Evolutionary conservation across 1,284 basidiomycete genomes (phyloP).

Genomic region (Ustilago hordei): DNA sequence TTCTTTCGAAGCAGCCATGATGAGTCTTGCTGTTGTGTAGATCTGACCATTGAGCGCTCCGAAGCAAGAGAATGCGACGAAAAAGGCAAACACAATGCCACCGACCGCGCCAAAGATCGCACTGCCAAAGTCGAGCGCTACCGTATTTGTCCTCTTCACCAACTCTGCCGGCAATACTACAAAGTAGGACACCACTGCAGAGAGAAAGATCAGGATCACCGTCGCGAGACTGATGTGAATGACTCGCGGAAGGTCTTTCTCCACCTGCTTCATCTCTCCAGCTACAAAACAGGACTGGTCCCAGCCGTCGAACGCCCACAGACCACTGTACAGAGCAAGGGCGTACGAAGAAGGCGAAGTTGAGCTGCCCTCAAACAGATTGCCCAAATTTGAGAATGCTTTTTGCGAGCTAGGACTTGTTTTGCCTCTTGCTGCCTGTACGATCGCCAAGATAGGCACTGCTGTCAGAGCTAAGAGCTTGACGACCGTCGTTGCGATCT

Average conservation of each 20-base stretch:
- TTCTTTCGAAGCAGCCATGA: conserved; percentile 89
- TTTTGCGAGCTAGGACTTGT: conserved; percentile 44
- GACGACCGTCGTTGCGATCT: conserved; percentile 85
- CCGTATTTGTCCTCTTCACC: conserved; percentile 78
- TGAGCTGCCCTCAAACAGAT: conserved; percentile 80
- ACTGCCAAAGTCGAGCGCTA: conserved; percentile 89
- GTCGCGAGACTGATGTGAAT: conserved; percentile 88
- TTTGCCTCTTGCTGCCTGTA: conserved; percentile 78
- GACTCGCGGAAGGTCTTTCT: conserved; percentile 87
- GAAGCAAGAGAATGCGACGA: conserved; percentile 89
- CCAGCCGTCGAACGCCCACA: conserved; percentile 98
- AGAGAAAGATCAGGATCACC: conserved; percentile 82
- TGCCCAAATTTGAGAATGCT: conserved; percentile 51
- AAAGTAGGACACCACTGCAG: conserved; percentile 91
- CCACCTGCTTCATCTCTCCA: conserved; percentile 87
- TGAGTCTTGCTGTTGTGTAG: conserved; percentile 76
- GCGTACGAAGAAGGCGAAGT: conserved; percentile 86
- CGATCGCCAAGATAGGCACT: conserved; percentile 79
- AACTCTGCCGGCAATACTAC: conserved; percentile 83
- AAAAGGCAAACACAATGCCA: conserved; percentile 84
- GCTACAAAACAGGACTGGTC: conserved; percentile 83
- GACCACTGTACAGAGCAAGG: conserved; percentile 90
- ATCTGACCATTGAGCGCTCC: conserved; percentile 60
- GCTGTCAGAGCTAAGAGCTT: conserved; percentile 79
- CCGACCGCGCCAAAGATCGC: conserved; percentile 86